Base-by-base conservation (phyloP, 108 stramenopile genomes). In the Nitzschia sp. region DNA sequence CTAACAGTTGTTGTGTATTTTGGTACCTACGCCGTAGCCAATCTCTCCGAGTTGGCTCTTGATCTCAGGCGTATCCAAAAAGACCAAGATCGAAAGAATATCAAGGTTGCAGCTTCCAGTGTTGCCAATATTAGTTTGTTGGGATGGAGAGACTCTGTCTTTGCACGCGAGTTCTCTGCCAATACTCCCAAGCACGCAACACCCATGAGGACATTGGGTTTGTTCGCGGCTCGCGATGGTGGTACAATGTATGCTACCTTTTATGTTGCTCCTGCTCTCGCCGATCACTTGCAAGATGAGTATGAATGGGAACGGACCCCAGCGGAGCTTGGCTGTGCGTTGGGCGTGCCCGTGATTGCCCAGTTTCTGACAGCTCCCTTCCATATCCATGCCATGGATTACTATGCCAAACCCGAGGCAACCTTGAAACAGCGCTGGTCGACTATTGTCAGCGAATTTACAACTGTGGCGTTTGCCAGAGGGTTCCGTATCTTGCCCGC, bases 361-460 rank as follows among this genome's bases (percentile, higher is more conserved):
- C 78, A 79, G 22, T 54, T 79, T n/a, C 5, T 67, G 7, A 79
- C 78, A 1, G 78, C 78, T 3, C 78, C 78, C 1, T 37, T 79
- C 12, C 78, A 79, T 58, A 79, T 79, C 65, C 56, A 70, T 70
- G 78, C 78, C 53, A 64, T 79, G 63, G 78, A 79, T 50, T 74
- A 59, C 41, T 79, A 74, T 65, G 58, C 26, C 54, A 20, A 34
- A 24, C 78, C 72, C 0, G 24, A 34, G 8, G 77, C 67, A 19
- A 63, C 77, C 10, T 54, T 54, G 5, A 57, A 69, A 12, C 69
- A 73, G 25, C 78, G 78, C 7, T 42, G 56, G 40, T 62, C 73
- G 14, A 39, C 41, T 8, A 69, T 79, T 54, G 25, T 17, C 14
- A 41, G 51, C n/a, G 78, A 79, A 65, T 65, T 79, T 29, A 15